Evolutionary conservation across 2,329 filamentous ascomycete species (phyloP).

Genomic region (Calonectria honghensis): DNA sequence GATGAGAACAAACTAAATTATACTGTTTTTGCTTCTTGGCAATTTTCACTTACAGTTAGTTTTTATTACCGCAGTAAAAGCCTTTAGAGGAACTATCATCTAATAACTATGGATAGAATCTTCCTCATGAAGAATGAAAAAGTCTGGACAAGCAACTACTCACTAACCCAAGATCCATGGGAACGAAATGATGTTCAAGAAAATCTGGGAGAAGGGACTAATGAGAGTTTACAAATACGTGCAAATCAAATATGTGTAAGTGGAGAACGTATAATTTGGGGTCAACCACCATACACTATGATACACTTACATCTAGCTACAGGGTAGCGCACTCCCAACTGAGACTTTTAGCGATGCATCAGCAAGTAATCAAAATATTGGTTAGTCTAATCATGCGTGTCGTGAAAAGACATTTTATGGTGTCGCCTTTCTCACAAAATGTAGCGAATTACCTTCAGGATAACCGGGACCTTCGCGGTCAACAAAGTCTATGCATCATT

Average conservation of each 20-base stretch:
- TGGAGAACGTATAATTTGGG: too few relatives aligned
- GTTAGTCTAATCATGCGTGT: not conserved
- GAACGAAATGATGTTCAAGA: not conserved
- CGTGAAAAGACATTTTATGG: not conserved
- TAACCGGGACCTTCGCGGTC: not conserved
- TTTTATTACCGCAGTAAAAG: not conserved
- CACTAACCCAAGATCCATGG: not conserved
- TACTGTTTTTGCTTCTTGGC: not conserved
- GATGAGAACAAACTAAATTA: not conserved
- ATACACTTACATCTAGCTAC: not conserved
- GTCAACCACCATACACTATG: not conserved
- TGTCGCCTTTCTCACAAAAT: not conserved
- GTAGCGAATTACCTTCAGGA: not conserved
- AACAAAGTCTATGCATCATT: not conserved
- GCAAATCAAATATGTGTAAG: too few relatives aligned
- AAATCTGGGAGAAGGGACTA: not conserved
- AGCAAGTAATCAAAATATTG: not conserved
- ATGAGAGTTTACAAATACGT: not conserved
- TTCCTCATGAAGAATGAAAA: not conserved
- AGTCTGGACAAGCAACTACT: not conserved
- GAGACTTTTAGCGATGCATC: not conserved
- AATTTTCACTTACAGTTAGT: not conserved
- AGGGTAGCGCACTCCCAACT: not conserved
- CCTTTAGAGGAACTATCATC: not conserved
- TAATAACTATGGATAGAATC: not conserved